These are phyloP conservation scores for Arthrobotrys sphaeroides DNA, from an alignment of 2,329 filamentous ascomycete genomes.

Conservation along the genomic window DNA sequence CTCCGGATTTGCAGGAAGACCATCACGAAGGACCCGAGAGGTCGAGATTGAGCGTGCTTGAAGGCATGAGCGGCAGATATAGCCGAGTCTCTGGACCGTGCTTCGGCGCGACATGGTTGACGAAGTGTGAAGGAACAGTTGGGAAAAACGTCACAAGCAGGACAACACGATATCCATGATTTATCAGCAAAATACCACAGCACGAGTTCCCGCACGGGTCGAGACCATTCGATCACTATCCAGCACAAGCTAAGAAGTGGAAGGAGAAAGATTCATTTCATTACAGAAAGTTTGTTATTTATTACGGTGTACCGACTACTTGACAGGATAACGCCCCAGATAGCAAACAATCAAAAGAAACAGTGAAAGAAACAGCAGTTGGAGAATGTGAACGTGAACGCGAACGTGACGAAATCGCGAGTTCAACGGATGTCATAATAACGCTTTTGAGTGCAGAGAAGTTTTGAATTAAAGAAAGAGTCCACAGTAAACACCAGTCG, in stretches of 20 bases:
- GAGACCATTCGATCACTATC: too few relatives aligned
- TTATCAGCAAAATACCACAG: conserved; percentile 54
- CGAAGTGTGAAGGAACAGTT: not conserved
- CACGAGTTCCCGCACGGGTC: not conserved
- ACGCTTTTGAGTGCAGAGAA: not conserved
- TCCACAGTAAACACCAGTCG: not conserved
- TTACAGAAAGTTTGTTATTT: not conserved
- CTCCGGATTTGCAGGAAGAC: not conserved
- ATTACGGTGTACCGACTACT: conserved; percentile 13
- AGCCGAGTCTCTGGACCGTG: conserved; percentile 16
- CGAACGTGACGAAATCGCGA: not conserved
- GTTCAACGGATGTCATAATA: too few relatives aligned
- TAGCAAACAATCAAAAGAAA: not conserved
- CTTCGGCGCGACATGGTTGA: conserved; percentile 30
- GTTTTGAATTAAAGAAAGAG: not conserved
- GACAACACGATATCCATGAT: conserved; percentile 40
- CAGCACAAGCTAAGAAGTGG: too few relatives aligned
- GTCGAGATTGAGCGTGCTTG: conserved; percentile 42
- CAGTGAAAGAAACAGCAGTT: not conserved
- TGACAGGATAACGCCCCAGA: not conserved
- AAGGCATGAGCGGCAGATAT: conserved; percentile 46
- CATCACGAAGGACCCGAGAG: conserved; percentile 20
- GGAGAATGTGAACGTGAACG: not conserved
- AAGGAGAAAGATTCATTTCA: too few relatives aligned
- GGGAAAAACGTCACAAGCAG: conserved; percentile 2